These are phyloP conservation scores for Sclerotinia minor DNA, from an alignment of 2,329 filamentous ascomycete genomes.

Conservation along the genomic window DNA sequence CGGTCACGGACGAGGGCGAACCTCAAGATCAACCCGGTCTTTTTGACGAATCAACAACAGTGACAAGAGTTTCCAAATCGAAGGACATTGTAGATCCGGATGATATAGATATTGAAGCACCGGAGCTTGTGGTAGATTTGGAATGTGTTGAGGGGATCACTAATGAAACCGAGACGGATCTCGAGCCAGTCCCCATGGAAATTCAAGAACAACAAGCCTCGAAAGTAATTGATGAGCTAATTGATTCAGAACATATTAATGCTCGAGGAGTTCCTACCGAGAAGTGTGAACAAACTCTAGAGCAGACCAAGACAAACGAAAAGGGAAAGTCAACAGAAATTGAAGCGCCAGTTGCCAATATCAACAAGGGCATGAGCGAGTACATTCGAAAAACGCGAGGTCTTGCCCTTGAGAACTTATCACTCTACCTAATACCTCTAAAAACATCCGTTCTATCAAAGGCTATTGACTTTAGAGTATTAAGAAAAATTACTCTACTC, in stretches of 20 bases:
- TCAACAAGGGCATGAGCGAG: conserved; percentile 42
- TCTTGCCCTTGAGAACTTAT: conserved; percentile 54
- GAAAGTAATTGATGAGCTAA: not conserved
- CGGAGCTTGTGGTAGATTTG: conserved; percentile 36
- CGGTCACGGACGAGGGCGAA: conserved; percentile 15
- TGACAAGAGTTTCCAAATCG: conserved; percentile 24
- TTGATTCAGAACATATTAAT: not conserved
- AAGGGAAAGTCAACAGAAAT: not conserved
- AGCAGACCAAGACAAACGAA: not conserved
- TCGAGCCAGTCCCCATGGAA: not conserved
- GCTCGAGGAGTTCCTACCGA: not conserved
- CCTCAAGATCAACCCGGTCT: conserved; percentile 31
- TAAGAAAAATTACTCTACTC: conserved; percentile 60
- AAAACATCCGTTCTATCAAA: conserved; percentile 57
- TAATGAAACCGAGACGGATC: not conserved
- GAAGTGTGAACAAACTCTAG: not conserved
- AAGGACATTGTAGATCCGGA: conserved; percentile 40
- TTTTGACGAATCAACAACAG: conserved; percentile 33
- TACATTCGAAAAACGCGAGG: conserved; percentile 61
- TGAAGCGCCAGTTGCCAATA: not conserved
- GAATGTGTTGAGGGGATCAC: not conserved
- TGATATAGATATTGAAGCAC: conserved; percentile 40
- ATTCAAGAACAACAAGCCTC: not conserved
- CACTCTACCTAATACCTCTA: conserved; percentile 60
- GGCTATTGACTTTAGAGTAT: conserved; percentile 56